A percentile compares a stretch with the other conserved stretches of the same genome.
These are phyloP conservation scores for Aspergillus heteromorphus DNA, from an alignment of 495 filamentous ascomycete species.

Conservation along the genomic window DNA sequence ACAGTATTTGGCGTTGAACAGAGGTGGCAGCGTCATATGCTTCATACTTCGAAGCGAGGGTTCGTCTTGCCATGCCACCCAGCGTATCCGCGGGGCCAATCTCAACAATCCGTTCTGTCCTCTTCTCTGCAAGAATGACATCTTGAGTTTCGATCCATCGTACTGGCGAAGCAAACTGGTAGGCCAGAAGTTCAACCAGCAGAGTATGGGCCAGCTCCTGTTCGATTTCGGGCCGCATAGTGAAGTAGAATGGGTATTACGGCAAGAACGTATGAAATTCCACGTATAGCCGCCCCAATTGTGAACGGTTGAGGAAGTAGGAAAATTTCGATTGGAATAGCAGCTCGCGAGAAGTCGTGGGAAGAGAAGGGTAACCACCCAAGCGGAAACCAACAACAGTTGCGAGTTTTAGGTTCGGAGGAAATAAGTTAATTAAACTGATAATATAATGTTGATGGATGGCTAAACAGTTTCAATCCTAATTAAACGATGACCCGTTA, in stretches of 20 bases:
- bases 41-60: slow-evolving; percentile 95
- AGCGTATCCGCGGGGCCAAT: slow-evolving; percentile 97
- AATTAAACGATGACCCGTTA: background rate
- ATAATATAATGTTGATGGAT: slow-evolving; percentile 4
- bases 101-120: slow-evolving; percentile 94
- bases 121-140: slow-evolving; percentile 94
- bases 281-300: background rate
- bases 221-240: slow-evolving; percentile 96
- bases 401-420: background rate
- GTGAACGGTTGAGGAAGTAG: background rate
- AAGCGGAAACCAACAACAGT: background rate
- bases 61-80: slow-evolving; percentile 95
- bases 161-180: slow-evolving; percentile 97
- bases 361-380: background rate
- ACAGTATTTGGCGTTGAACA: slow-evolving; percentile 92
- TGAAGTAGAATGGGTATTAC: slow-evolving; percentile 30
- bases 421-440: slow-evolving; percentile 7
- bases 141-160: slow-evolving; percentile 99
- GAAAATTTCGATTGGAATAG: background rate
- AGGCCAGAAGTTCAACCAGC: slow-evolving; percentile 95
- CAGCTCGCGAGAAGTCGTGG: background rate
- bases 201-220: slow-evolving; percentile 97
- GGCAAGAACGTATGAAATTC: slow-evolving; percentile 2
- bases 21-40: slow-evolving; percentile 96
- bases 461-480: slow-evolving; percentile 1